A percentile compares a stretch with the other conserved stretches of the same genome.
Evolutionary conservation across 495 filamentous ascomycete species (phyloP).

Genomic region (Trichoderma asperelloides): DNA sequence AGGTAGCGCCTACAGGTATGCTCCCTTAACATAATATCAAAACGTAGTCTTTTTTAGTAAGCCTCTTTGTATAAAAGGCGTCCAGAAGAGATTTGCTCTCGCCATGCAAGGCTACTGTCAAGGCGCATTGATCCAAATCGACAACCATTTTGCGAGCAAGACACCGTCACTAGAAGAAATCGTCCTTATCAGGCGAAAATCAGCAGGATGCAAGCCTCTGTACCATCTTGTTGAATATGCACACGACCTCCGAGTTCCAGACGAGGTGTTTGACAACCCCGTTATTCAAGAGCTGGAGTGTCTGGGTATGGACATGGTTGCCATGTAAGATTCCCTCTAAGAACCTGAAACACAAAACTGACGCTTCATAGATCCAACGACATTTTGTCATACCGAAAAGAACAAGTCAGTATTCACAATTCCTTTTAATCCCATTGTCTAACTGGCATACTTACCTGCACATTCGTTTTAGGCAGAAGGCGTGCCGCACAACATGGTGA

Average conservation of each 20-base stretch:
- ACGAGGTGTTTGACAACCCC: conserved; percentile 21
- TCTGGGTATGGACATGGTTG: conserved; percentile 23
- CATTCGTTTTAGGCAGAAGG: conserved; percentile 18
- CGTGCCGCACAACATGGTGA: conserved; percentile 27
- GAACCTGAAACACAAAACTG: not conserved
- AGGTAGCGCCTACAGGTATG: not conserved
- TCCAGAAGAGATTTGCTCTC: conserved; percentile 19
- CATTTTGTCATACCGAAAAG: not conserved
- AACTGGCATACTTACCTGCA: not conserved
- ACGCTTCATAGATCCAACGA: not conserved
- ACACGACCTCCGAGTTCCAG: conserved; percentile 21
- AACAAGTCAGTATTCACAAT: not conserved
- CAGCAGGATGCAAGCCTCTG: conserved; percentile 22
- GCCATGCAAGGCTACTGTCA: conserved; percentile 23
- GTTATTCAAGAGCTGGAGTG: conserved; percentile 24
- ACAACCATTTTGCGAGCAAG: conserved; percentile 11
- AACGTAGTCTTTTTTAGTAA: not conserved
- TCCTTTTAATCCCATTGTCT: not conserved
- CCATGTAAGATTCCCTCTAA: conserved; percentile 17
- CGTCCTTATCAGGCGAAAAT: conserved; percentile 19
- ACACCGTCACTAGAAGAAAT: conserved; percentile 18
- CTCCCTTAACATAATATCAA: not conserved
- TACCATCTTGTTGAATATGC: conserved; percentile 29
- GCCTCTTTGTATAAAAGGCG: conserved; percentile 13
- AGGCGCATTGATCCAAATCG: conserved; percentile 21